phyloP scores from a whole-genome alignment of 768 basidiomycete genomes.

The Leccinum uliginosum region DNA sequence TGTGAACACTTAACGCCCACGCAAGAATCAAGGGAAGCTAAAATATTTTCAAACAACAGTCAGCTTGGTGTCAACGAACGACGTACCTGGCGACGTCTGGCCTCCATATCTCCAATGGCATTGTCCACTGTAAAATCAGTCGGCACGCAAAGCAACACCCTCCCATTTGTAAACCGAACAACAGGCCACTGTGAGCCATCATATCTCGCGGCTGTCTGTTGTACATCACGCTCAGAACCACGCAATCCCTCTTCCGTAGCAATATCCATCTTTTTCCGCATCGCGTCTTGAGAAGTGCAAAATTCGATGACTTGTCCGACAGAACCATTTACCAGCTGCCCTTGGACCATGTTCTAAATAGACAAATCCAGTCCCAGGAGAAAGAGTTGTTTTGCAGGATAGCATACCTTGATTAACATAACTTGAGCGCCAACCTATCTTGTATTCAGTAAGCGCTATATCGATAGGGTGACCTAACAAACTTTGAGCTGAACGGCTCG shows the following conservation, averaged over 20 bases:
- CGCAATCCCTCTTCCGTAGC: conserved; percentile 33
- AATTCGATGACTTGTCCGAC: conserved; percentile 54
- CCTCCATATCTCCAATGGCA: conserved; percentile 54
- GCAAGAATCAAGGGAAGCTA: conserved; percentile 65
- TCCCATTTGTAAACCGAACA: conserved; percentile 52
- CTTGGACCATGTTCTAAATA: conserved; percentile 62
- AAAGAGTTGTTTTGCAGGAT: neutral
- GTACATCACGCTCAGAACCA: conserved; percentile 26
- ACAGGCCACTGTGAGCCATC: conserved; percentile 50
- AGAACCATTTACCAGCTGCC: conserved; percentile 66
- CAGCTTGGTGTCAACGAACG: neutral
- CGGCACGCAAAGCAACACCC: conserved; percentile 46
- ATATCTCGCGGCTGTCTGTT: conserved; percentile 13
- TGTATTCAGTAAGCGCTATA: conserved; percentile 1
- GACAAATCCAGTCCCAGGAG: neutral
- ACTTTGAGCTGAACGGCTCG: conserved; percentile 47
- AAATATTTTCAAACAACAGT: conserved; percentile 16
- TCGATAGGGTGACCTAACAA: neutral
- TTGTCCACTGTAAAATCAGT: conserved; percentile 62
- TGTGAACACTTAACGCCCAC: conserved; percentile 87
- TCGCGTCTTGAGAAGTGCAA: conserved; percentile 40
- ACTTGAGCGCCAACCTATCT: conserved; percentile 76
- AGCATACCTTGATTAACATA: conserved; percentile 66
- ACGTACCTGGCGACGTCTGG: conserved; percentile 52
- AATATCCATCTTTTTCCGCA: conserved; percentile 33